Evolutionary conservation across 805 yeast species (phyloP), one percentile per base, ranked within the genome.

Genomic region (Nematodospora valgi): DNA sequence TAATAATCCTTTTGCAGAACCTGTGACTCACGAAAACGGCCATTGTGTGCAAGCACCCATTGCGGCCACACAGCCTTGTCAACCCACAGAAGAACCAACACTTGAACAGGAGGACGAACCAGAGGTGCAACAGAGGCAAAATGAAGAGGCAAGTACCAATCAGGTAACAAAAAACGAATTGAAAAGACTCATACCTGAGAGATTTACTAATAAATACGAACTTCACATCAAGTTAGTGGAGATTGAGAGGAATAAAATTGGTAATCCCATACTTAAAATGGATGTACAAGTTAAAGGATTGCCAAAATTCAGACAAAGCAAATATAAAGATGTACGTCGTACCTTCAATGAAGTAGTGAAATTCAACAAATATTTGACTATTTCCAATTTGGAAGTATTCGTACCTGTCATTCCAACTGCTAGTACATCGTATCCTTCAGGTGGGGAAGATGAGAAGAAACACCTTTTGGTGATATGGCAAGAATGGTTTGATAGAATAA

Each of bases 331-430:
- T 37, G 64, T 91, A 11, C 78, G 95, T 46, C 75, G 97, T 39
- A 81, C 96, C 0, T 83, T 78, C 52, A 72, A 73, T 40, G 98
- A 93, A 56, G 70, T 88, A 45, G 76, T 74, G 21, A 76, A 79
- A 40, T 76, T 93, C 49, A 86, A 85, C 59, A 78, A 78, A 45
- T 91, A 84, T 53, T 63, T 93, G 43, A 78, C 80, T 38, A 79
- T 80, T 14, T 85, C 94, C 24, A 83, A 88, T 50, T 81, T 91
- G 21, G 98, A 93, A 56, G 89, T 93, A 37, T 88, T 91, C 60
- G 88, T 93, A 4, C 97, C 98, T 0, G 80, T 94, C 5, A 66
- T 93, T 27, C 97, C 98, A 0, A 64, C 69, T 14, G 68, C 93
- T 1, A 72, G 68, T 5, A 83, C 95, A 1, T 73, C 88, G 13